A percentile compares a stretch with the other conserved stretches of the same genome.
Conservation (phyloP, 2,329 filamentous ascomycete genomes). For the Aspergillus sp. region DNA sequence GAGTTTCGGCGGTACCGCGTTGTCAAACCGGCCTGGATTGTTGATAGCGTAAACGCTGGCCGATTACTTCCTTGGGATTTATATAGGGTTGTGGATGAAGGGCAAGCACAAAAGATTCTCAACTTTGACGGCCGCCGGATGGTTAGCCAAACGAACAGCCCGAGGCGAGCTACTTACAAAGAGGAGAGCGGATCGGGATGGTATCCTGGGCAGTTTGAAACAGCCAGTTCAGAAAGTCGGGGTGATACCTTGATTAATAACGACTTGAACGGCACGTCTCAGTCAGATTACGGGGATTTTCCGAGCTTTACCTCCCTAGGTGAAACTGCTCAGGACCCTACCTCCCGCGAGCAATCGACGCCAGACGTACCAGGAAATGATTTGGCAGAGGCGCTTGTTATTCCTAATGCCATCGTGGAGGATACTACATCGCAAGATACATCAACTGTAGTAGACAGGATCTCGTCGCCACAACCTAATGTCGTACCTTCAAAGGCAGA, state of each 20-base stretch:
- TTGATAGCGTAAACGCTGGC: constrained; percentile 81
- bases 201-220: constrained; percentile 53
- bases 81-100: constrained; percentile 83
- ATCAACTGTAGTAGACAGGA: constrained; percentile 1
- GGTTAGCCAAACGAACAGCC: constrained; percentile 63
- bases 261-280: constrained; percentile 29
- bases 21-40: constrained; percentile 91
- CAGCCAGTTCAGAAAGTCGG: constrained; percentile 60
- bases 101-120: constrained; percentile 76
- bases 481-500: constrained; percentile 35
- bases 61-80: constrained; percentile 80
- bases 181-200: constrained; percentile 82
- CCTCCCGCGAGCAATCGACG: neutral
- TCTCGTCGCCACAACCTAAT: constrained; percentile 21
- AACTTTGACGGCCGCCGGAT: constrained; percentile 64
- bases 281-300: constrained; percentile 45
- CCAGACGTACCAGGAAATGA: neutral
- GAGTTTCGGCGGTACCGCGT: constrained; percentile 88
- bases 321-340: constrained; percentile 6
- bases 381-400: neutral
- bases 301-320: constrained; percentile 30
- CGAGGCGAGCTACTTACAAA: constrained; percentile 62
- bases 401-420: neutral
- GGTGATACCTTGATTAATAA: constrained; percentile 23
- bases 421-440: neutral